These are phyloP conservation scores for Pholiota conissans DNA, from an alignment of 768 basidiomycete species.

Conservation along the genomic window DNA sequence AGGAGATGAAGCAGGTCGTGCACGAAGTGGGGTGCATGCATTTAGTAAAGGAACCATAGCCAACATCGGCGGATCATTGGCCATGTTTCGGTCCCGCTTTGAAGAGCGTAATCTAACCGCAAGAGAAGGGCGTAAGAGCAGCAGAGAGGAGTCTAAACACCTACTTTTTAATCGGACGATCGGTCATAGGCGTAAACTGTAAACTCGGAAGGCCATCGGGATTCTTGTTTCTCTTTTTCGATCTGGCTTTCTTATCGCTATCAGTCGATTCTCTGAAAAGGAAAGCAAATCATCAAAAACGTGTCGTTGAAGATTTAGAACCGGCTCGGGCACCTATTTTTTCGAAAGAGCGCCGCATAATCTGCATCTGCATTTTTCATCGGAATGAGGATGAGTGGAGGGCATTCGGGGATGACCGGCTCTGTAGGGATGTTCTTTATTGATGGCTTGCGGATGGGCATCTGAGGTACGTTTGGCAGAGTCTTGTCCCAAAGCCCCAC, in stretches of 20 bases:
- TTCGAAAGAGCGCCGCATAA: constrained; percentile 20
- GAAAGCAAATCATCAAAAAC: neutral
- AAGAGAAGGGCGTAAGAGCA: neutral
- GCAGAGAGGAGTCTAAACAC: neutral
- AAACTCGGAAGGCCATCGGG: neutral
- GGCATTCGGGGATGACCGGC: constrained; percentile 5
- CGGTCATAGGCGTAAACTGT: neutral
- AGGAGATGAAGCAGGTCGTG: neutral
- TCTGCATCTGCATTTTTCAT: constrained; percentile 26
- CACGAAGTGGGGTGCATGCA: neutral
- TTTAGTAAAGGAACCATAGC: neutral
- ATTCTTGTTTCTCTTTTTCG: neutral
- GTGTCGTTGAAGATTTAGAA: neutral
- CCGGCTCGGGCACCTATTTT: constrained; percentile 7
- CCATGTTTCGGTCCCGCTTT: neutral
- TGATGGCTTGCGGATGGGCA: neutral
- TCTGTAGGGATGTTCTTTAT: neutral
- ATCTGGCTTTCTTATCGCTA: neutral
- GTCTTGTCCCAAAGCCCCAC: constrained; percentile 5
- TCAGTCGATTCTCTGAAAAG: neutral
- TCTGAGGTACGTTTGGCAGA: neutral
- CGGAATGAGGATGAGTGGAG: constrained; percentile 30
- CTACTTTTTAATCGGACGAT: neutral
- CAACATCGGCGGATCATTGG: neutral
- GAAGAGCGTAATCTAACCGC: neutral